Evolutionary conservation across 2,329 filamentous ascomycete species (phyloP).

Genomic region (Hypoxylon sp.): DNA sequence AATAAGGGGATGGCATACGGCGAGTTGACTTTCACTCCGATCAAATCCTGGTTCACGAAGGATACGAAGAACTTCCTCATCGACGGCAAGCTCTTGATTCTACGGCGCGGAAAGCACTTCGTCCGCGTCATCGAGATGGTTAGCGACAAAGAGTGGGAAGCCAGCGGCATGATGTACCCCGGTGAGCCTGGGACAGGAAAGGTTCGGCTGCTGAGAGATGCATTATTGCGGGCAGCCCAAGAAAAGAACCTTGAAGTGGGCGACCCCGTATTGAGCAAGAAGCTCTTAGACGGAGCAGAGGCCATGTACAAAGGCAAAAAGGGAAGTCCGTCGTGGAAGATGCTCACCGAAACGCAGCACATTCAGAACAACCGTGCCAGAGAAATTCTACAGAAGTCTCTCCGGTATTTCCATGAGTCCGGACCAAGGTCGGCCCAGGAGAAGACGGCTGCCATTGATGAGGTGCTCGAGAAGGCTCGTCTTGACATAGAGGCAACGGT

Average conservation of each 20-base stretch:
- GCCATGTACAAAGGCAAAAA: slow-evolving; percentile 46
- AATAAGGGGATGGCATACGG: slow-evolving; percentile 60
- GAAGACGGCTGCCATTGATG: slow-evolving; percentile 47
- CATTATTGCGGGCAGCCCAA: slow-evolving; percentile 32
- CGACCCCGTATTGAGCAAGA: slow-evolving; percentile 29
- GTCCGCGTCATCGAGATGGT: slow-evolving; percentile 73
- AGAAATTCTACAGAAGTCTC: slow-evolving; percentile 32
- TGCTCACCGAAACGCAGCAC: neutral
- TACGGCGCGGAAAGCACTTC: slow-evolving; percentile 76
- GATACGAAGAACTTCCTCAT: slow-evolving; percentile 74
- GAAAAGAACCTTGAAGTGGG: slow-evolving; percentile 15
- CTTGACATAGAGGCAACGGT: slow-evolving; percentile 3
- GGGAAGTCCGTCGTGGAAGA: no score
- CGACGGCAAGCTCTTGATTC: slow-evolving; percentile 70
- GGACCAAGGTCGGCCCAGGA: slow-evolving; percentile 14
- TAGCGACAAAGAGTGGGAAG: slow-evolving; percentile 67
- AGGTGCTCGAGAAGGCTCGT: slow-evolving; percentile 27
- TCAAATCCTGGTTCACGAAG: slow-evolving; percentile 71
- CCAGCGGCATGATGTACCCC: slow-evolving; percentile 66
- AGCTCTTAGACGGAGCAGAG: slow-evolving; percentile 57
- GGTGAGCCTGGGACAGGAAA: slow-evolving; percentile 67
- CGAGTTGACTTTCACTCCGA: slow-evolving; percentile 72
- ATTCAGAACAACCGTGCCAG: slow-evolving; percentile 34
- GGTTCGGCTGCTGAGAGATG: slow-evolving; percentile 61
- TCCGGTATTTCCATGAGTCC: neutral